A percentile compares a stretch with the other conserved stretches of the same genome.
phyloP scores from a whole-genome alignment of 768 basidiomycete genomes.

The Mrakia gelida region DNA sequence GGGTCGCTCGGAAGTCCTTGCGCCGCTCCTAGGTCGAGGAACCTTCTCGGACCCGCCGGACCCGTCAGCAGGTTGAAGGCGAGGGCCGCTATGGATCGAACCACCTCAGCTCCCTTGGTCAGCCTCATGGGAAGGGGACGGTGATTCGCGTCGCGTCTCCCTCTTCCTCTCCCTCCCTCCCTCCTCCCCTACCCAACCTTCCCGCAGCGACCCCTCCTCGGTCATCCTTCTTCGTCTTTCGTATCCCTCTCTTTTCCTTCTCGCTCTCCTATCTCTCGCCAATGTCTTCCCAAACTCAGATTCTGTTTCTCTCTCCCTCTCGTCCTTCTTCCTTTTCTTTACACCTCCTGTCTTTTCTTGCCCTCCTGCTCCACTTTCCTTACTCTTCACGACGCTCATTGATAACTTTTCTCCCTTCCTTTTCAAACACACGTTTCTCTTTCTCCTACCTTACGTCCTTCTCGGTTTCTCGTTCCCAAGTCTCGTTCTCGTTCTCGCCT shows the following conservation, averaged over 20 bases:
- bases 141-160: neutral
- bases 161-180: neutral
- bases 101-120: neutral
- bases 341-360: neutral
- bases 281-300: neutral
- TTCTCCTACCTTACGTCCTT: neutral
- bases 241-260: neutral
- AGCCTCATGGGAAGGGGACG: neutral
- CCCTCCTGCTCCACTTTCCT: neutral
- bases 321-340: neutral
- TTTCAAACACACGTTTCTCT: neutral
- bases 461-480: neutral
- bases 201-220: neutral
- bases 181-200: neutral
- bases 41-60: neutral
- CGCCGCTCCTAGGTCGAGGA: neutral
- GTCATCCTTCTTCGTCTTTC: neutral
- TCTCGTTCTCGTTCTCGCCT: neutral
- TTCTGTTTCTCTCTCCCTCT: neutral
- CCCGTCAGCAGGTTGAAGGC: neutral
- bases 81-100: slow-evolving; percentile 11
- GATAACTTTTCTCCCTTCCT: neutral
- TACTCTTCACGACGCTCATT: neutral
- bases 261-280: neutral
- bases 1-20: slow-evolving; percentile 14